Percentiles rank a stretch among this genome's conserved stretches.
These are phyloP conservation scores for Mycena rosella DNA, from an alignment of 768 basidiomycete genomes.

Conservation along the genomic window DNA sequence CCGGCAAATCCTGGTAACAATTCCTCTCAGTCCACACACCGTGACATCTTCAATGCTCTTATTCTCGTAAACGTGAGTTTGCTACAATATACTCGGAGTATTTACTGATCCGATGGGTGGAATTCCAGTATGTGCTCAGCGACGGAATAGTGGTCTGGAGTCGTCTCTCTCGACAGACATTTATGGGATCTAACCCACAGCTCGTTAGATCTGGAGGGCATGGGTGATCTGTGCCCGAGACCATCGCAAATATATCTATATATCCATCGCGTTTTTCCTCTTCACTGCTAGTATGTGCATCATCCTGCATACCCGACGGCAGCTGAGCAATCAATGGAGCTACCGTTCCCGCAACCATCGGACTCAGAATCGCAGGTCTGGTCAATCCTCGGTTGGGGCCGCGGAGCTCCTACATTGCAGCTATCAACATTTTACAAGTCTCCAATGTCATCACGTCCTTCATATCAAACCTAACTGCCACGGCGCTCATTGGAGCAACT, in stretches of 20 bases:
- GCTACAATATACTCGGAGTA: not conserved
- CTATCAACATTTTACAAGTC: constrained; percentile 23
- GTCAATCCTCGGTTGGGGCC: not conserved
- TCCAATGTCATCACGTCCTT: constrained; percentile 24
- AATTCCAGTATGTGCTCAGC: constrained; percentile 30
- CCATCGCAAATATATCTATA: constrained; percentile 12
- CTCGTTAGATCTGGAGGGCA: constrained; percentile 28
- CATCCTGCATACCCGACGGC: constrained; percentile 1
- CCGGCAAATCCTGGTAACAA: constrained; percentile 12
- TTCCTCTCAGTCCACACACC: constrained; percentile 10
- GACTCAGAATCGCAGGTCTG: constrained; percentile 19
- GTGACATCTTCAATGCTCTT: constrained; percentile 21
- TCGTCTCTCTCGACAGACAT: too few relatives aligned
- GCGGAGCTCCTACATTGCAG: constrained; percentile 3
- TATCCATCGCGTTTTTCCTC: constrained; percentile 18
- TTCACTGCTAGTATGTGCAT: constrained; percentile 22
- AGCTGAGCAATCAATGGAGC: constrained; percentile 13
- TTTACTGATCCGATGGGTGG: too few relatives aligned
- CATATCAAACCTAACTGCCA: constrained; percentile 29
- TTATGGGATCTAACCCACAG: too few relatives aligned
- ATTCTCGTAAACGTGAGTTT: constrained; percentile 26
- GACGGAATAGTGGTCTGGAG: constrained; percentile 32
- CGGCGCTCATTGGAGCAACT: constrained; percentile 19
- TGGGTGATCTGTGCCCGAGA: constrained; percentile 26
- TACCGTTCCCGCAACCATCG: constrained; percentile 19